phyloP scores from a whole-genome alignment of 2,329 filamentous ascomycete genomes.

The Parascedosporium putredinis region DNA sequence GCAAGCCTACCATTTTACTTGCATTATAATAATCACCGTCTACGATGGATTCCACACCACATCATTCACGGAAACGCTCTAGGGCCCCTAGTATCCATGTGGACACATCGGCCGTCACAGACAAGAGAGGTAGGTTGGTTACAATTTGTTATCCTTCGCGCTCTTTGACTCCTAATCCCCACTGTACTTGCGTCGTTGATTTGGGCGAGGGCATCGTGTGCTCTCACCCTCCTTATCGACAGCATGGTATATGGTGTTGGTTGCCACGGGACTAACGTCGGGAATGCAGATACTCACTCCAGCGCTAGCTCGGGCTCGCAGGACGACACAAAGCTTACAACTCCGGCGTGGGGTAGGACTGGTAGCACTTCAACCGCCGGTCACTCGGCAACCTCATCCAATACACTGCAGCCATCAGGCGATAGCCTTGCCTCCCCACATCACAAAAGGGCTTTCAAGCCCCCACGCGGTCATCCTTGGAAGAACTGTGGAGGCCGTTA shows the following conservation, averaged over 20 bases:
- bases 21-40: no score
- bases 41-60: constrained; percentile 1
- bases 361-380: background rate
- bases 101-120: constrained; percentile 5
- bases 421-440: background rate
- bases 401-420: constrained; percentile 1
- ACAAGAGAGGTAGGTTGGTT: background rate
- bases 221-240: no score
- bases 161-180: no score
- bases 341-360: background rate
- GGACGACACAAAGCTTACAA: constrained; percentile 4
- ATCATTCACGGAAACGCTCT: background rate
- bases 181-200: no score
- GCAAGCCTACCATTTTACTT: no score
- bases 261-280: background rate
- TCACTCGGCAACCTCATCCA: background rate
- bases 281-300: background rate
- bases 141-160: no score
- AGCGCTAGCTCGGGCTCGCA: background rate
- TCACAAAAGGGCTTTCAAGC: background rate
- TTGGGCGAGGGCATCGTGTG: no score
- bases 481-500: constrained; percentile 57
- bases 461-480: constrained; percentile 12
- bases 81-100: constrained; percentile 7
- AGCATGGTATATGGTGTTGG: no score